phyloP scores from a whole-genome alignment of 495 filamentous ascomycete species.

The Xylaria curta region DNA sequence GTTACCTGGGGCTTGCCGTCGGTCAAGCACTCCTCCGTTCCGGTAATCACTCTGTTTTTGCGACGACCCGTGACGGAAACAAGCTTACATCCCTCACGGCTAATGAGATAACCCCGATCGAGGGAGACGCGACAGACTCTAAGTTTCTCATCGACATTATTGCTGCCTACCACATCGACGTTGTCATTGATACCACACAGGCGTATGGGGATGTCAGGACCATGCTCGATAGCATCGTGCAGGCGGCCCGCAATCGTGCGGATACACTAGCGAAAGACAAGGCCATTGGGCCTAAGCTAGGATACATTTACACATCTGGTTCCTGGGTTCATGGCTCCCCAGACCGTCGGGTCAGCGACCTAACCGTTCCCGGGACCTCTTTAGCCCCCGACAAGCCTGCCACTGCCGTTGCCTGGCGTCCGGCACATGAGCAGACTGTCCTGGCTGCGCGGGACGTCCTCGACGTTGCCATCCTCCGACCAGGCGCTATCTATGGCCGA shows the following conservation, averaged over 20 bases:
- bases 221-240: not conserved
- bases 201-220: not conserved
- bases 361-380: slow-evolving; percentile 37
- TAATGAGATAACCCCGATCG: slow-evolving; percentile 23
- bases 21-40: slow-evolving; percentile 41
- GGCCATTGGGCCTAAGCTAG: slow-evolving; percentile 43
- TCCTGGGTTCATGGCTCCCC: slow-evolving; percentile 50
- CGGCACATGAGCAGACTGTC: slow-evolving; percentile 44
- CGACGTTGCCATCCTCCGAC: slow-evolving; percentile 47
- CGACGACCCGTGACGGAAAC: slow-evolving; percentile 43
- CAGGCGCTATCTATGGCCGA: slow-evolving; percentile 48
- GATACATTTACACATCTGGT: slow-evolving; percentile 52
- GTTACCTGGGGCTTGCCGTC: slow-evolving; percentile 50
- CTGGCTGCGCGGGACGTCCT: slow-evolving; percentile 43
- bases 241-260: not conserved
- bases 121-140: not conserved
- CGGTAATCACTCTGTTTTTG: slow-evolving; percentile 48
- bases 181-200: not conserved
- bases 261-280: slow-evolving; percentile 14
- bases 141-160: not conserved
- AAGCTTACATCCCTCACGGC: slow-evolving; percentile 41
- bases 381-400: slow-evolving; percentile 32
- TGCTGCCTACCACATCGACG: not conserved
- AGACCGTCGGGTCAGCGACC: slow-evolving; percentile 38
- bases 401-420: slow-evolving; percentile 41